Base-by-base conservation (phyloP, 2,329 filamentous ascomycete genomes). In the Neopestalotiopsis rosae region DNA sequence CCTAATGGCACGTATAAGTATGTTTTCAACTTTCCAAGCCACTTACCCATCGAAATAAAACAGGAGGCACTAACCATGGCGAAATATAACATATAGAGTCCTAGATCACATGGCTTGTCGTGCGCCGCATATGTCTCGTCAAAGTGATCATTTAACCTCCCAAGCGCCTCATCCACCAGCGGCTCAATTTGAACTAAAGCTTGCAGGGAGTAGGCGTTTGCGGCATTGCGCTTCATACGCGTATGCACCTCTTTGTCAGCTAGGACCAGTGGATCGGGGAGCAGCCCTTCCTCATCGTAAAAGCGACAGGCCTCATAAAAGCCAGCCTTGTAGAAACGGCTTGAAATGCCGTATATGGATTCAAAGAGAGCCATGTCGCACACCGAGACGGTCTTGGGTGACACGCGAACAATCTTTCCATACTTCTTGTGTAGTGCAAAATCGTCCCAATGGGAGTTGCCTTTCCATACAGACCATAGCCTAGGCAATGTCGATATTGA, bases 211-310 rank as follows among this genome's bases (percentile, higher is more conserved):
- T 69, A 69, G 7, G 68, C 68, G 40, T 49, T 67, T 13, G 68
- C 68, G 24, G 68, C 65, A 32, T 63, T 66, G 7, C 65, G 59
- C 59, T 69, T 69, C 58, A 69, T 57, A 14, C 68, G 65, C 20
- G 65, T 64, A 32, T 69, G 68, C 30, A 49, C 28, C n/a, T 42
- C 40, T 38, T 62, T 67, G 59, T 69, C 65, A 17, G 40, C 58
- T 30, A 69, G 40, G n/a, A 69, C 68, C 14, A 69, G 24, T 5
- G 68, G 68, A 20, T 69, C 68, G 1, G 68, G 68, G 17, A 69
- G 32, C 49, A 69, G 38, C 9, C 68, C 68, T 45, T 69, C 68
- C 20, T 69, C 68, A 49, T 69, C 68, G 58, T 69, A 65, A n/a
- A 67, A 62, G 20, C 64, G 59, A 13, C 61, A 49, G 17, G 57